These are phyloP conservation scores for Meyerozyma guilliermondii DNA, from an alignment of 1,139 yeast species.

Conservation along the genomic window DNA sequence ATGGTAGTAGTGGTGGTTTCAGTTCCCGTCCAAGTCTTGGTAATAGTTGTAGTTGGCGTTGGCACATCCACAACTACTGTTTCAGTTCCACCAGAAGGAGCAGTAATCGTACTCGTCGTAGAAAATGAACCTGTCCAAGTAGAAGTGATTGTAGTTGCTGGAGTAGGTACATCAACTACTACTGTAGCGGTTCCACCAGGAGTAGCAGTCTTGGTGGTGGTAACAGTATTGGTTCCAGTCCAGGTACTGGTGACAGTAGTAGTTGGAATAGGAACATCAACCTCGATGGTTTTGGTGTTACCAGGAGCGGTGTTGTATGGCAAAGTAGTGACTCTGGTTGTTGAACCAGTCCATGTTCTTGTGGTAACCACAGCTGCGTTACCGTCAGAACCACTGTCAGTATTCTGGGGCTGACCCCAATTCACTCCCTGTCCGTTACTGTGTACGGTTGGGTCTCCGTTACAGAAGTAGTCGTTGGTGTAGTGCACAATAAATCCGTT, in stretches of 20 bases:
- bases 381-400: constrained; percentile 17
- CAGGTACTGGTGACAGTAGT: constrained; percentile 5
- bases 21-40: constrained; percentile 3
- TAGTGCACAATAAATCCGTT: constrained; percentile 3
- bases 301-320: constrained; percentile 8
- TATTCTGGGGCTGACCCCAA: constrained; percentile 3
- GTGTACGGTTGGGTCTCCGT: not conserved
- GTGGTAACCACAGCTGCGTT: constrained; percentile 18
- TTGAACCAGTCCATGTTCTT: constrained; percentile 19
- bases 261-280: constrained; percentile 12
- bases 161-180: constrained; percentile 14
- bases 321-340: constrained; percentile 16
- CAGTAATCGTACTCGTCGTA: not conserved
- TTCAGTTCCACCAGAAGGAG: constrained; percentile 2
- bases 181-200: constrained; percentile 10
- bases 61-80: constrained; percentile 6
- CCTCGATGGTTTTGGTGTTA: constrained; percentile 10
- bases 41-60: constrained; percentile 3
- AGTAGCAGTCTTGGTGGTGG: constrained; percentile 6
- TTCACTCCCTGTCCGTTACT: not conserved
- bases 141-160: constrained; percentile 9
- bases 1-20: constrained; percentile 4
- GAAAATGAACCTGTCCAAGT: constrained; percentile 7
- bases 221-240: constrained; percentile 3
- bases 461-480: constrained; percentile 15